Base-by-base conservation (phyloP, 116 monocot genomes). In the Trichopus zeylanicus region DNA sequence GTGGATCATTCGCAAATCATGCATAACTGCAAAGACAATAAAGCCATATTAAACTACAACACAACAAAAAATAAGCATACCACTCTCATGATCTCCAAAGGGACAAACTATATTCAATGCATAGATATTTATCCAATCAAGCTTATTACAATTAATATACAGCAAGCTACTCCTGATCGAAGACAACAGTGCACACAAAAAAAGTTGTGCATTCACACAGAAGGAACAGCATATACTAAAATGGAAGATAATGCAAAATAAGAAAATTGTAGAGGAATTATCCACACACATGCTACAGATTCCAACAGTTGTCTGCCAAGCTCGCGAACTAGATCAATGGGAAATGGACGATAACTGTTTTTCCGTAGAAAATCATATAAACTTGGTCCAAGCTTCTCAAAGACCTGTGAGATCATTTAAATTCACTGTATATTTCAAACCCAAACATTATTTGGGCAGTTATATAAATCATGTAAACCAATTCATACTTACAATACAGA, bases 401-500 rank as follows among this genome's bases (percentile, higher is more conserved):
- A 95, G 0, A 95, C 90, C 95, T 95, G 95, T 80, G 35, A 72
- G 61, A 72, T 70, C 83, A 83, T n/a, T n/a, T 91, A 75, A 72
- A 76, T 77, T 61, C 71, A 82, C 38, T 27, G 80, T 29, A 75
- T 32, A 33, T 56, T 78, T 76, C 70, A 74, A 76, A 63, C 69
- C 72, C 76, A 39, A 33, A 60, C 8, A 15, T 5, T 64, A 28
- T 61, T 60, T 58, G 32, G 59, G 25, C 49, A 64, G 64, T 33
- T 57, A 25, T 75, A 58, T 32, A 73, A 81, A 75, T 69, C 74
- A 67, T 49, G 46, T 59, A 83, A 81, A 75, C 67, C 48, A 76
- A 71, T n/a, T n/a, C 77, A 56, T 87, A 91, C 90, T 97, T 97
- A 97, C 95, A 75, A 97, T 97, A 97, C 91, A 87, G 54, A 97